A percentile compares a stretch with the other conserved stretches of the same genome.
Conservation (phyloP, 768 basidiomycete species). For the Dioszegia crocea region DNA sequence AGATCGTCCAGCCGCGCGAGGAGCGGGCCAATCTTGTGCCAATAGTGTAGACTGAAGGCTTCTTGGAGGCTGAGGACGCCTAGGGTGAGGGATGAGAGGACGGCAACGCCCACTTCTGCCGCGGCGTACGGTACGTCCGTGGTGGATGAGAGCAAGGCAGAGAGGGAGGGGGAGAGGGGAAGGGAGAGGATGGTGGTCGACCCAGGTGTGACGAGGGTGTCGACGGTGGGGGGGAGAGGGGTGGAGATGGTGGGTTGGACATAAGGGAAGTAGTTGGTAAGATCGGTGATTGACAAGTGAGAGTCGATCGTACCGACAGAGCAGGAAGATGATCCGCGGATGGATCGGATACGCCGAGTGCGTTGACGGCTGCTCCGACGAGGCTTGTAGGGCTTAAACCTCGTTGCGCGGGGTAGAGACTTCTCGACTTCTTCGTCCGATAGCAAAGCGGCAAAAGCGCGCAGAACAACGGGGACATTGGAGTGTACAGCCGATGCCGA, state of each 20-base stretch:
- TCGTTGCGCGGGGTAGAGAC: slow-evolving; percentile 16
- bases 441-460: slow-evolving; percentile 25
- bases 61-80: slow-evolving; percentile 26
- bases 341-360: neutral
- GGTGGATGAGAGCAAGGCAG: slow-evolving; percentile 21
- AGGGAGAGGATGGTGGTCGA: slow-evolving; percentile 26
- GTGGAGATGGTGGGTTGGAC: neutral
- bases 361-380: neutral
- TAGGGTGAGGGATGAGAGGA: slow-evolving; percentile 20
- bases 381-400: slow-evolving; percentile 24
- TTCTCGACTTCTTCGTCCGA: slow-evolving; percentile 16
- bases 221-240: slow-evolving; percentile 21
- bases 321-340: neutral
- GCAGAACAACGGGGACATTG: slow-evolving; percentile 28
- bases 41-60: slow-evolving; percentile 25
- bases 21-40: slow-evolving; percentile 23
- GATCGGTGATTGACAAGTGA: slow-evolving; percentile 16
- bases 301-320: slow-evolving; percentile 10
- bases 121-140: slow-evolving; percentile 18
- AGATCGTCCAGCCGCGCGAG: slow-evolving; percentile 28
- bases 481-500: neutral
- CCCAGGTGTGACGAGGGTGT: slow-evolving; percentile 28
- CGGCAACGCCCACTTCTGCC: slow-evolving; percentile 26
- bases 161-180: slow-evolving; percentile 15
- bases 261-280: slow-evolving; percentile 26